These are phyloP conservation scores for Yamadazyma epiphylla DNA, from an alignment of 1,139 yeast genomes.

Conservation along the genomic window DNA sequence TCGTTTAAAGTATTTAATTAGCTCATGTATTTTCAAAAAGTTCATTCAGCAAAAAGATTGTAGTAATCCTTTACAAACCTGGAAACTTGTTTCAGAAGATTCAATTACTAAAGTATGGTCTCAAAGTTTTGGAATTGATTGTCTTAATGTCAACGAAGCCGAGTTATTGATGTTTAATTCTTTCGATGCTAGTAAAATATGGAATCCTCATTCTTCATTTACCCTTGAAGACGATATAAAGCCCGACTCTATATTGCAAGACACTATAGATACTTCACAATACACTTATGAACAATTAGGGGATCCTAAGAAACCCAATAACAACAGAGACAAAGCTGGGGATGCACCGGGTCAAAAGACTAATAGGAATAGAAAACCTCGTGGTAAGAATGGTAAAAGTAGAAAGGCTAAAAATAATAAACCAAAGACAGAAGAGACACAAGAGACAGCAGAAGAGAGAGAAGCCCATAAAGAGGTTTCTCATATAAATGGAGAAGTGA, in stretches of 20 bases:
- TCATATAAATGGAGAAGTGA: conserved; percentile 19
- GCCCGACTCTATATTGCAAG: conserved; percentile 28
- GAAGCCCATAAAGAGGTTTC: conserved; percentile 14
- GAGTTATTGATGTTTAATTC: conserved; percentile 40
- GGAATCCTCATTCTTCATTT: conserved; percentile 28
- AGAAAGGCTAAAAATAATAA: conserved; percentile 1
- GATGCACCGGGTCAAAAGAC: background rate
- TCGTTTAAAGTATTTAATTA: conserved; percentile 44
- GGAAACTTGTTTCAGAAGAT: conserved; percentile 58
- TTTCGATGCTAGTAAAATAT: conserved; percentile 30
- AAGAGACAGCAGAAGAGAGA: conserved; percentile 11
- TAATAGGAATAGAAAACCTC: background rate
- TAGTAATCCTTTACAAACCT: conserved; percentile 22
- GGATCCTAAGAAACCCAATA: conserved; percentile 2
- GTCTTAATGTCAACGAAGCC: conserved; percentile 51
- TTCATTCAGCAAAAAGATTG: conserved; percentile 25
- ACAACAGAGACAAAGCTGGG: background rate
- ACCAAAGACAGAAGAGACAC: conserved; percentile 2
- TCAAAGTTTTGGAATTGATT: conserved; percentile 49
- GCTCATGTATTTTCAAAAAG: conserved; percentile 48
- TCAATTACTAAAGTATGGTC: conserved; percentile 51
- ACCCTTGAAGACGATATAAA: conserved; percentile 19
- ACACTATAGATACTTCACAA: conserved; percentile 35
- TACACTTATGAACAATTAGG: conserved; percentile 20
- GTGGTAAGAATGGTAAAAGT: background rate